Percentiles rank a stretch among this genome's conserved stretches.
Conservation (phyloP, 129 eudicot species). For the Logfia minima region DNA sequence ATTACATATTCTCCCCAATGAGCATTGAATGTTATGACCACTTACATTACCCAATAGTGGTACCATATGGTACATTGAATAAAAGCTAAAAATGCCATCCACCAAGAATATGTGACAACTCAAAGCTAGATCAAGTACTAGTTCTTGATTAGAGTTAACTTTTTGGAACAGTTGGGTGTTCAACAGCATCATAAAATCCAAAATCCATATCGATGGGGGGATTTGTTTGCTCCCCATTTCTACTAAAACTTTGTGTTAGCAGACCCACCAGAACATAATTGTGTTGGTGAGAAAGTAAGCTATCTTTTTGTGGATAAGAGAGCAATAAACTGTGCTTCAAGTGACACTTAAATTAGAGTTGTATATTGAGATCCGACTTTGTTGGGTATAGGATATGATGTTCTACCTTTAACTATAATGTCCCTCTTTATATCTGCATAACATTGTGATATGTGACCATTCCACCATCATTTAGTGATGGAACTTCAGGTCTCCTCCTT, state of each 20-base stretch:
- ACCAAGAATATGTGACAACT: not conserved
- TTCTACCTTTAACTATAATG: conserved; percentile 32
- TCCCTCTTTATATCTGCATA: conserved; percentile 56
- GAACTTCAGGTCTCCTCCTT: conserved; percentile 52
- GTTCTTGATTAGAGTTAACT: not conserved
- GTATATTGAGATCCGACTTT: conserved; percentile 40
- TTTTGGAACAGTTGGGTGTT: conserved; percentile 10
- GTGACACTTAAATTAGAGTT: conserved; percentile 22
- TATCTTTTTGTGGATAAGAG: conserved; percentile 47
- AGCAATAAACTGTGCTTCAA: conserved; percentile 37
- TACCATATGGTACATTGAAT: not conserved
- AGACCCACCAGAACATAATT: conserved; percentile 57
- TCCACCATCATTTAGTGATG: conserved; percentile 61
- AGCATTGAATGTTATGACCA: not conserved
- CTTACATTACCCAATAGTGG: not conserved
- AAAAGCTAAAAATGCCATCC: not conserved
- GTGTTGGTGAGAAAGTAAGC: conserved; percentile 37
- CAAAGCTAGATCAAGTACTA: not conserved
- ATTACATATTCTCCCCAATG: conserved; percentile 13
- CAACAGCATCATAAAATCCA: conserved; percentile 38
- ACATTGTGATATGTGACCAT: conserved; percentile 50
- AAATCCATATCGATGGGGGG: conserved; percentile 48
- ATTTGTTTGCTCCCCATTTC: conserved; percentile 56
- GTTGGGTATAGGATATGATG: conserved; percentile 42
- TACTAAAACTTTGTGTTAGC: conserved; percentile 14